Evolutionary conservation across 352 stramenopile genomes (phyloP), one percentile per base, ranked within the genome.

Genomic region (Aphanomyces euteiches): DNA sequence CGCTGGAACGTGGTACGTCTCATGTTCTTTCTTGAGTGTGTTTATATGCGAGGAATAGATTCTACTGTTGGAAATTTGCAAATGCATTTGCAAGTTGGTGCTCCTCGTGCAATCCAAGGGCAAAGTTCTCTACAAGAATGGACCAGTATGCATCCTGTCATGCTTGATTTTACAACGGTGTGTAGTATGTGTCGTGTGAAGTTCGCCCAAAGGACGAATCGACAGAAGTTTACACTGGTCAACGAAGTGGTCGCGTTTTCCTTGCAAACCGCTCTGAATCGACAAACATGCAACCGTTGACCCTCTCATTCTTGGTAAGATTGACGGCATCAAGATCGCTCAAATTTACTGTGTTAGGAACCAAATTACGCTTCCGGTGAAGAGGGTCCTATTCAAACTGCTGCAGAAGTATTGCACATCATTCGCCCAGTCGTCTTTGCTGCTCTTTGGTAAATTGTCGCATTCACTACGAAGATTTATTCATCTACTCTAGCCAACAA

Each of bases 321-420:
- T 15, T 58, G 6, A 60, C 1, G 0, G n/a, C 54, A 61, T 37
- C 17, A 37, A 61, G 17, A 5, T 40, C 13, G 54, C 17, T n/a
- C 3, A 38, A 58, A 43, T 37, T 19, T 61, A 13, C 6, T 17
- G 34, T 6, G 8, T n/a, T 61, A 70, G 64, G 64, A 70, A 12
- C 13, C 64, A 4, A 61, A 47, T 8, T 54, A 47, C 34, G 64
- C 64, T 28, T 70, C 64, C 15, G 64, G 64, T 5, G n/a, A 70
- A 21, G 64, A 70, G 61, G 64, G 48, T 28, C 19, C 64, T 70
- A 83, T 38, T 37, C 76, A 93, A 13, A 58, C 93, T 36, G 76
- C 69, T 13, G 85, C 85, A 47, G 87, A 95, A 67, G 38, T 92
- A 48, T 84, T 90, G 37, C 87, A 95, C 59, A 89, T 92, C 50